Evolutionary conservation across 1,284 basidiomycete genomes (phyloP).

Genomic region (Coniferiporia sulphurascens): DNA sequence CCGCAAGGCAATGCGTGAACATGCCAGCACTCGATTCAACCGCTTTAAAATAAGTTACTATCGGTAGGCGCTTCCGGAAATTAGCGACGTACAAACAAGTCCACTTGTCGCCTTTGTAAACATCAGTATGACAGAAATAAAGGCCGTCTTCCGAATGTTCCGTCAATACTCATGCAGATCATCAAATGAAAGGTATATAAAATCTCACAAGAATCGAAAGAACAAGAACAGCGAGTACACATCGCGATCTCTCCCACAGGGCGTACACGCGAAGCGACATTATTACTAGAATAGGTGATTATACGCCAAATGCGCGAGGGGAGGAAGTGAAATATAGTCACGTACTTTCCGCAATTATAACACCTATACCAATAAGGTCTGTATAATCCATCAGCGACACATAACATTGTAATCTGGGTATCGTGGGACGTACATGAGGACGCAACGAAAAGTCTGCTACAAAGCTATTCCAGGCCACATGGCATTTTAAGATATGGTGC

Average conservation of each 20-base stretch:
- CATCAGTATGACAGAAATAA: neutral
- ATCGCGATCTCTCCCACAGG: neutral
- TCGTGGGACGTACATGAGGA: neutral
- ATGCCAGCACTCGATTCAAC: neutral
- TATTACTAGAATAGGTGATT: neutral
- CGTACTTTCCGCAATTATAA: constrained; percentile 6
- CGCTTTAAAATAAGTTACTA: neutral
- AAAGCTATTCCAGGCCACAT: neutral
- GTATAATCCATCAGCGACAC: neutral
- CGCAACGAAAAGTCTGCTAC: neutral
- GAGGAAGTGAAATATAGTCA: neutral
- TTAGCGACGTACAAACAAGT: neutral
- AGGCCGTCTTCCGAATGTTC: neutral
- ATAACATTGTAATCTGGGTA: neutral
- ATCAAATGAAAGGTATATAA: neutral
- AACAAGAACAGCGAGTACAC: neutral
- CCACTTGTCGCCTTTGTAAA: neutral
- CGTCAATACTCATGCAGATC: neutral
- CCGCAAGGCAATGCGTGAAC: neutral
- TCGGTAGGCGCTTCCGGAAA: neutral
- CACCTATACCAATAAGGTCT: neutral
- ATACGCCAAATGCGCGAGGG: too few relatives aligned
- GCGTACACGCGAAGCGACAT: constrained; percentile 12
- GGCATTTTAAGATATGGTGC: neutral
- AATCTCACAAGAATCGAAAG: neutral